Evolutionary conservation across 2,329 filamentous ascomycete genomes (phyloP).

Genomic region (Ophiobolus disseminans): DNA sequence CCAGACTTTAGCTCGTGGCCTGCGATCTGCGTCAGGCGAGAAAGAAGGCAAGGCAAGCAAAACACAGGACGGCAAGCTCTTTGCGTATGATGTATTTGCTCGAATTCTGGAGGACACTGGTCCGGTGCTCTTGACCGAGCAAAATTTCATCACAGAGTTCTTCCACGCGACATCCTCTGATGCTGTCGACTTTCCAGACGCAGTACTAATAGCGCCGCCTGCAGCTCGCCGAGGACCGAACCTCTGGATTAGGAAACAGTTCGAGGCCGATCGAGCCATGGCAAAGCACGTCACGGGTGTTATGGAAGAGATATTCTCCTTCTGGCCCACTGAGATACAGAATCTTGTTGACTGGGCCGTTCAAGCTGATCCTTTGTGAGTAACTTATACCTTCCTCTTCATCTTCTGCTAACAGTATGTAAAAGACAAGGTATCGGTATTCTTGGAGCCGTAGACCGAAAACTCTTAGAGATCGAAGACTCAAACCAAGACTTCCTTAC

Average conservation of each 20-base stretch:
- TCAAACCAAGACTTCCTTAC: slow-evolving; percentile 93
- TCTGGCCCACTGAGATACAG: slow-evolving; percentile 79
- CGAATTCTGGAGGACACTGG: slow-evolving; percentile 81
- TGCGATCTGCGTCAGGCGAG: slow-evolving; percentile 73
- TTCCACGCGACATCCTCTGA: slow-evolving; percentile 92
- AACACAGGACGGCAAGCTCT: slow-evolving; percentile 67
- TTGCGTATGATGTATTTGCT: slow-evolving; percentile 82
- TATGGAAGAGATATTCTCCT: slow-evolving; percentile 88
- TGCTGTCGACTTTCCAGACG: slow-evolving; percentile 81
- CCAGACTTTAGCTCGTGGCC: slow-evolving; percentile 79
- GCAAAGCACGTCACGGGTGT: slow-evolving; percentile 83
- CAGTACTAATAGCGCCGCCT: slow-evolving; percentile 70
- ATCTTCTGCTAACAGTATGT: slow-evolving; percentile 21
- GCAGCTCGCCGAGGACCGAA: slow-evolving; percentile 75
- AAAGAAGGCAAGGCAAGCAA: slow-evolving; percentile 65
- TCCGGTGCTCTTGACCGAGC: slow-evolving; percentile 86
- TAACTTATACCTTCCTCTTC: slow-evolving; percentile 24
- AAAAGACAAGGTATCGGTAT: slow-evolving; percentile 88
- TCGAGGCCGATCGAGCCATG: slow-evolving; percentile 87
- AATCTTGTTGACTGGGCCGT: slow-evolving; percentile 84
- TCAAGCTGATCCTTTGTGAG: slow-evolving; percentile 80
- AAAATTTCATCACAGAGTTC: slow-evolving; percentile 96
- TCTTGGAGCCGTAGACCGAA: slow-evolving; percentile 79
- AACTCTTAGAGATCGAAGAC: slow-evolving; percentile 79
- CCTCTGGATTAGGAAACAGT: slow-evolving; percentile 74